Evolutionary conservation across 345 rosid species (phyloP), one percentile per base, ranked within the genome.

Genomic region (Salix udensis): DNA sequence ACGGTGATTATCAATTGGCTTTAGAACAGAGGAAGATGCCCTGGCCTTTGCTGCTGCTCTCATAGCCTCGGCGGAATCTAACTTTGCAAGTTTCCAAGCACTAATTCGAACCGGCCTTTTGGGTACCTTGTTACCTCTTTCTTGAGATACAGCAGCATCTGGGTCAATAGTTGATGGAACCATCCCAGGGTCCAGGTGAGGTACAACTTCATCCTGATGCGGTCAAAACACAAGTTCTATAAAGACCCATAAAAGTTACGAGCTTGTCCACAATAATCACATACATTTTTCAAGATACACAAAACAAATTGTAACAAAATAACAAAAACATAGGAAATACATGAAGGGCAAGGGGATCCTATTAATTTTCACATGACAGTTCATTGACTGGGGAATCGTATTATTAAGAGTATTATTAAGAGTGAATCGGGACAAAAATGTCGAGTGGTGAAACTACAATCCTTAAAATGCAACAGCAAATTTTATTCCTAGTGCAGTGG

Each of bases 31-130:
- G 34, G 98, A 96, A 4, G 99, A 92, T 46, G 97, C 99, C 85
- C 99, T 91, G 71, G 98, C 99, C 84, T 89, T 93, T 40, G 98
- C 97, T 40, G 97, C 99, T 67, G 99, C 99, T 70, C 85, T 92
- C 81, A 89, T 71, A 71, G 98, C 99, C 68, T 93, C 96, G 67
- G 77, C 78, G 10, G 98, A 93, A 65, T 93, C 91, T 76, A 96
- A 76, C 80, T 93, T 96, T 39, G 98, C 98, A 39, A 96, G 97
- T 77, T 88, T 93, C 99, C 98, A 93, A 37, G 96, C 91, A 85
- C 92, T 96, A 65, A 89, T 83, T 62, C 89, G 88, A 67, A 93
- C 91, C 18, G 98, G 90, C 77, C 87, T 86, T 81, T 89, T 96
- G 13, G 88, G 88, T n/a, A 82, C 67, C 85, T 85, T 90, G 81